Percentiles rank a stretch among this genome's conserved stretches.
Conservation (phyloP, 2,329 filamentous ascomycete genomes). For the Xylariaceae sp. region DNA sequence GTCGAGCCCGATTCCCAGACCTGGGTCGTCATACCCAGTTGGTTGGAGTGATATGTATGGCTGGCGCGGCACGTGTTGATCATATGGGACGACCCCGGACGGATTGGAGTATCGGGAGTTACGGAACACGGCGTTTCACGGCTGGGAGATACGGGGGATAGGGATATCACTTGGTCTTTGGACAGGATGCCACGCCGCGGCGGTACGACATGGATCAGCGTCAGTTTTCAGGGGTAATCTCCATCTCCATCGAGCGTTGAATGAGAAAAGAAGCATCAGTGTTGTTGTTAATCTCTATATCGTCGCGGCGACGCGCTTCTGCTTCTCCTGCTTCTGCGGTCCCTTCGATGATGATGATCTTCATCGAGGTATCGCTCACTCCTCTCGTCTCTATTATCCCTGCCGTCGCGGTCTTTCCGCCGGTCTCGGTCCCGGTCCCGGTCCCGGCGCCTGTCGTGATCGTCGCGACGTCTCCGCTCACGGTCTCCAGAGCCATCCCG, state of each 20-base stretch:
- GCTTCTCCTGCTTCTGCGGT: constrained; percentile 26
- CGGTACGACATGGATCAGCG: too few species aligned
- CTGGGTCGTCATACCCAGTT: too few species aligned
- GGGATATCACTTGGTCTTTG: too few species aligned
- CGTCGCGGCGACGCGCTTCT: constrained; percentile 37
- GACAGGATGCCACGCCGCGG: too few species aligned
- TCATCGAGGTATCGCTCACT: constrained; percentile 10
- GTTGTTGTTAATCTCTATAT: constrained; percentile 12
- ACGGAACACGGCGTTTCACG: too few species aligned
- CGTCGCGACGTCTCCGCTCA: constrained; percentile 24
- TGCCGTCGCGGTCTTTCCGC: constrained; percentile 14
- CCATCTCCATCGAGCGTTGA: constrained; percentile 8
- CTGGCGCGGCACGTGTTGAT: too few species aligned
- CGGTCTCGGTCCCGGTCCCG: constrained; percentile 13
- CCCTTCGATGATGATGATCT: constrained; percentile 20
- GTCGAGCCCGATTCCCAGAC: not conserved
- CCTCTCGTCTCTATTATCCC: constrained; percentile 13
- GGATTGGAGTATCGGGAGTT: too few species aligned
- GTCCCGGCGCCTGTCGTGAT: constrained; percentile 18
- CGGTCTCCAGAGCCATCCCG: constrained; percentile 21
- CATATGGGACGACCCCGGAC: too few species aligned
- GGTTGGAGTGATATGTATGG: too few species aligned
- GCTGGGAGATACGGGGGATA: too few species aligned
- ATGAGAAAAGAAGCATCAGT: constrained; percentile 4
- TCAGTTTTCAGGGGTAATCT: constrained; percentile 12